Conservation (phyloP, 768 basidiomycete genomes). For the Agaricus blazei region DNA sequence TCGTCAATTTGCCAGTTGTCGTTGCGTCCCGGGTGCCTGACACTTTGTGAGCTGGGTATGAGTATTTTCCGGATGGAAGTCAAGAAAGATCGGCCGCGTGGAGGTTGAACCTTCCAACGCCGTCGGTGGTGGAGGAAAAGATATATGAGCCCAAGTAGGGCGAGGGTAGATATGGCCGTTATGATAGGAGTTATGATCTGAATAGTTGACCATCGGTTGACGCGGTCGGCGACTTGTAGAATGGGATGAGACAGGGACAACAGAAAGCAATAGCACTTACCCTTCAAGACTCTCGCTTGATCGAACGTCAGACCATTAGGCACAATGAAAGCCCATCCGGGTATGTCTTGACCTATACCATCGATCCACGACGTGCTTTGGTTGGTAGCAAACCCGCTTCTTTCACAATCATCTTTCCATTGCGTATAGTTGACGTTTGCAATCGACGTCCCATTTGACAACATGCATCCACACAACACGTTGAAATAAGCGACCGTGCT, state of each 20-base stretch:
- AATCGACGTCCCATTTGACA: neutral
- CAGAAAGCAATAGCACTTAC: neutral
- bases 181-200: constrained; percentile 18
- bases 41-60: constrained; percentile 3
- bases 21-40: constrained; percentile 6
- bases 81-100: neutral
- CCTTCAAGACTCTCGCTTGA: neutral
- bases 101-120: neutral
- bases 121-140: constrained; percentile 8
- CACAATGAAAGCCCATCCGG: neutral
- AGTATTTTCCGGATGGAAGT: neutral
- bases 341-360: neutral
- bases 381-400: neutral
- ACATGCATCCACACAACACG: constrained; percentile 1
- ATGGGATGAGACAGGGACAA: neutral
- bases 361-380: neutral
- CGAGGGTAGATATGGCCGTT: constrained; percentile 10
- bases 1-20: constrained; percentile 16
- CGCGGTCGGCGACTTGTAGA: neutral
- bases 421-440: neutral
- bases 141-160: constrained; percentile 11
- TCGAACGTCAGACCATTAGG: neutral
- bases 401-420: neutral
- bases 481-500: constrained; percentile 5
- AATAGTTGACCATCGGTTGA: constrained; percentile 15